Base-by-base conservation (phyloP, 2,329 filamentous ascomycete species). In the Fusarium sp. region DNA sequence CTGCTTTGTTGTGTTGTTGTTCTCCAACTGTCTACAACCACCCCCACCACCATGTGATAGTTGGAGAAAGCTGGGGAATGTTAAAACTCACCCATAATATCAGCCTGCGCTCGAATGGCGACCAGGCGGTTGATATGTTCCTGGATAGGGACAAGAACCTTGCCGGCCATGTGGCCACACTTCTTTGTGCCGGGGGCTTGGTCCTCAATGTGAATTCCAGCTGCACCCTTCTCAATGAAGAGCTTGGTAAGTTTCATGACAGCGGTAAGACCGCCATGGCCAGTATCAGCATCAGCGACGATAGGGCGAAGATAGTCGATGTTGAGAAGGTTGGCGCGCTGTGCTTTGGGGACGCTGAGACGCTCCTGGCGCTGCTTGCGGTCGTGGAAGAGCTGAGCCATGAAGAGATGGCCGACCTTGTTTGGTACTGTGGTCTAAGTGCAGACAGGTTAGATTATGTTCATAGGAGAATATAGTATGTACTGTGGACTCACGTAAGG, bases 211-310 rank as follows among this genome's bases (percentile, higher is more conserved):
- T 99, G 96, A 76, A 99, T 97, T 71, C 96, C 96, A 40, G 96
- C 96, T 43, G 96, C 96, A 73, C 96, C 96, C 80, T 94, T 94
- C 84, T 99, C 96, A 69, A 98, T 83, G 80, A 99, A 98, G 58
- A 98, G 88, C 86, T 97, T 97, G 69, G 96, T 98, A 73, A 99
- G 89, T 87, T 98, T 99, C 96, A 99, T 98, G 74, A 98, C 91
- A 56, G 96, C 96, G n/a, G 96, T 98, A 66, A 99, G 85, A 76
- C 96, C 96, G 76, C 96, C 96, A 79, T 98, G 96, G 68, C 96
- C 96, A 40, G 96, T 99, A 78, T 99, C 96, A 48, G 95, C 96
- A 80, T 99, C 96, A 60, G 96, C 96, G 72, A 99, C 89, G 79
- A 99, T 97, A 64, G 96, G 96, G 20, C 96, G 91, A 46, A 99